phyloP scores from a whole-genome alignment of 306 rosid species.

The Adenanthera pavonina region DNA sequence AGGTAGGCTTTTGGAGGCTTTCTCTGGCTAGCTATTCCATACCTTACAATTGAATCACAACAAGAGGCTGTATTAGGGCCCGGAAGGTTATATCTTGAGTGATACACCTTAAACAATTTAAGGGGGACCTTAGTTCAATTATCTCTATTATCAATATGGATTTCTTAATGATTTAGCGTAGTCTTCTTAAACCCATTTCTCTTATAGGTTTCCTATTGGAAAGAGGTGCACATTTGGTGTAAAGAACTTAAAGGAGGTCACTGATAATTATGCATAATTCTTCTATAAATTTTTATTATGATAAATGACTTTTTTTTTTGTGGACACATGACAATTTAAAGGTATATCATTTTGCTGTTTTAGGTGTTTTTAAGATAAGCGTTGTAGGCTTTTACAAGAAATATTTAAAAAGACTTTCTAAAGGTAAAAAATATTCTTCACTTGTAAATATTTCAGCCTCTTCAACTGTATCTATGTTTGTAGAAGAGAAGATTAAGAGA shows the following conservation, averaged over 20 bases:
- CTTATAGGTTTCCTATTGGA: constrained; percentile 1
- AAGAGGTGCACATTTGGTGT: not conserved
- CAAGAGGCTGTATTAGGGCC: constrained; percentile 8
- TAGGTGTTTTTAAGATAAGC: too few species aligned
- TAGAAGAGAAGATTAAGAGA: not conserved
- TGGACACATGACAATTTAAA: too few species aligned
- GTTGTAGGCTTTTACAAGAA: too few species aligned
- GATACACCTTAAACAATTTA: constrained; percentile 16
- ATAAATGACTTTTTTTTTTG: too few species aligned
- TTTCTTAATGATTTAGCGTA: not conserved
- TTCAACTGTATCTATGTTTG: too few species aligned
- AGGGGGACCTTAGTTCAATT: not conserved
- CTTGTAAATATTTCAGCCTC: too few species aligned
- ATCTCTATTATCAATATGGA: not conserved
- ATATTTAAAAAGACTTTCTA: too few species aligned
- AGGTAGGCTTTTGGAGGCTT: not conserved
- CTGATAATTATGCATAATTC: too few species aligned
- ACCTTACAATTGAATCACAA: not conserved
- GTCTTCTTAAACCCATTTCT: constrained; percentile 2
- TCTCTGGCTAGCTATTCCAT: not conserved
- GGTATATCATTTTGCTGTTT: too few species aligned
- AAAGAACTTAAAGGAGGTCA: too few species aligned
- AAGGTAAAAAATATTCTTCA: too few species aligned
- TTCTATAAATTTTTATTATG: too few species aligned
- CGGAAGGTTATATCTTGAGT: not conserved